Evolutionary conservation across 768 basidiomycete genomes (phyloP), one percentile per base, ranked within the genome.

Genomic region (Paxillus rubicundulus): DNA sequence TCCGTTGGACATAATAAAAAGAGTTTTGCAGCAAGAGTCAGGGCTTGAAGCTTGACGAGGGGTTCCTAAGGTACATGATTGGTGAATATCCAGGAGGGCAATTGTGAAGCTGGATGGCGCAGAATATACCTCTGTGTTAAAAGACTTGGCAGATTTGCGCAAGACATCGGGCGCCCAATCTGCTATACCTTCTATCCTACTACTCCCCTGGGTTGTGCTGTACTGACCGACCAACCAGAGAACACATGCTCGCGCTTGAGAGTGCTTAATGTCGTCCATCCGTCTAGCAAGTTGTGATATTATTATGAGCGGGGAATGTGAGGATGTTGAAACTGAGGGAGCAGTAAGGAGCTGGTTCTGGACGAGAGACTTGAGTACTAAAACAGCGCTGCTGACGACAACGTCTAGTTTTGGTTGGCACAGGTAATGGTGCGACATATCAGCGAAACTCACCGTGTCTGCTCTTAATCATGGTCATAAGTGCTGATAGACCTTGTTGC

Each of bases 141-240:
- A 96, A 0, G 79, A 75, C 66, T 87, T 92, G 3, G 84, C 85
- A 5, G 82, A 72, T 60, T 86, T 87, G n/a, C 96, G 75, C 10
- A 98, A 70, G 5, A 96, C 82, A 65, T 99, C 97, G 1, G 96
- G 92, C 0, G 86, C 91, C 91, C 90, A 95, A 28, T 79, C 76
- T 5, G 75, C 83, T 8, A 93, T 70, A 14, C 84, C 85, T 46
- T 82, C 79, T 2, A 81, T 74, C 1, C 74, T 68, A 16, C 69
- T 57, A 9, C 43, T 43, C 37, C 70, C 71, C 16, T 66, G 62
- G 6, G 70, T 67, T 13, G 77, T 77, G 16, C 88, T 82, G 64
- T 92, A 92, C 66, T 97, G 92, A 0, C 96, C 95, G 0, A 93
- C 92, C 1, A 98, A 81, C 93, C 96, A 97, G 21, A 92, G 72